These are phyloP conservation scores for Pseudognaphalium luteoalbum DNA, from an alignment of 129 eudicot species.

Conservation along the genomic window DNA sequence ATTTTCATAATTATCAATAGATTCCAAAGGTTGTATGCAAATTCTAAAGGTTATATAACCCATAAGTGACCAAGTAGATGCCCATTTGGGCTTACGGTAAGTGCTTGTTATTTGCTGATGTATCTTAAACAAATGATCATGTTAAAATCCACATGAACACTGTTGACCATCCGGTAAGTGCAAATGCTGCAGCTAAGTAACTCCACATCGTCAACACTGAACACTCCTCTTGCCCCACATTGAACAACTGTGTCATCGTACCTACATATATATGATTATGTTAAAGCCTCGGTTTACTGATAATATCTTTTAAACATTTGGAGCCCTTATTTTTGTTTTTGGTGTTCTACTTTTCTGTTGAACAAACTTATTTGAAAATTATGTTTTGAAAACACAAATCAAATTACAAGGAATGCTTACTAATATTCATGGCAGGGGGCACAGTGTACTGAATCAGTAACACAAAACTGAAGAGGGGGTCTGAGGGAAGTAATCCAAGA, in stretches of 20 bases:
- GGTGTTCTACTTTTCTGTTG: no score
- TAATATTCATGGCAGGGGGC: slow-evolving; percentile 90
- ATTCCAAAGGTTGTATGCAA: no score
- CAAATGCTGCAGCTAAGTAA: slow-evolving; percentile 34
- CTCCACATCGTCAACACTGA: slow-evolving; percentile 36
- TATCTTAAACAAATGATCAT: neutral
- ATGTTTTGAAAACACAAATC: neutral
- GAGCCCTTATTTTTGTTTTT: no score
- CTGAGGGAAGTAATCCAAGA: slow-evolving; percentile 70
- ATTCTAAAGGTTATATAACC: no score
- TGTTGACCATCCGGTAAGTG: slow-evolving; percentile 33
- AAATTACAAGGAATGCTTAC: slow-evolving; percentile 36
- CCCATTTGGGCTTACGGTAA: neutral
- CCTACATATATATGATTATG: neutral
- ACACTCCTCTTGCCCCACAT: slow-evolving; percentile 37
- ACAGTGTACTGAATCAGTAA: slow-evolving; percentile 74
- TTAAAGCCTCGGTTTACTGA: neutral
- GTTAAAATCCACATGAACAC: slow-evolving; percentile 40
- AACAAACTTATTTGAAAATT: no score
- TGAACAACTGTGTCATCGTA: slow-evolving; percentile 33
- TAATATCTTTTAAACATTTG: no score
- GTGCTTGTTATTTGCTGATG: neutral
- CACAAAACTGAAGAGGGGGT: slow-evolving; percentile 73
- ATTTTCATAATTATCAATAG: no score
- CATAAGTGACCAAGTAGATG: no score